phyloP scores from a whole-genome alignment of 139 green algal genomes.

The Parachlorella kessleri region DNA sequence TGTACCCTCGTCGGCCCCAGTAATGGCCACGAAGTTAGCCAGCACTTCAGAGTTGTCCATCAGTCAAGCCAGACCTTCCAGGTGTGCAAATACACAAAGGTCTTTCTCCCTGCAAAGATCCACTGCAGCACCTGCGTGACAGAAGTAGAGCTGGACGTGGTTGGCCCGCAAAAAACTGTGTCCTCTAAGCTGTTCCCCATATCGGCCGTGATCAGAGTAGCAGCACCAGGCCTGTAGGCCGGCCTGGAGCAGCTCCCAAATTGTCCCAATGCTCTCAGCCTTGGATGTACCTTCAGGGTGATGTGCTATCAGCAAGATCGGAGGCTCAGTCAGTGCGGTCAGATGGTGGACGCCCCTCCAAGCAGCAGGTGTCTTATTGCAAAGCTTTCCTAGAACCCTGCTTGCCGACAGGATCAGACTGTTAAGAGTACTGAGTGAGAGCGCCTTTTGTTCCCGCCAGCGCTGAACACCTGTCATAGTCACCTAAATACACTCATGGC shows the following conservation, averaged over 20 bases:
- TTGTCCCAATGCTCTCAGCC: not conserved
- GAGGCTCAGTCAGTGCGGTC: no score
- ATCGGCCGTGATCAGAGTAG: no score
- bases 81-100: not conserved
- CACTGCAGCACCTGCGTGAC: not conserved
- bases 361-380: no score
- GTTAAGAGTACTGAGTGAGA: no score
- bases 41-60: constrained; percentile 27
- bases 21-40: constrained; percentile 54
- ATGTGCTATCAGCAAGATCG: no score
- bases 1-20: constrained; percentile 32
- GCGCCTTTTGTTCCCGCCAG: no score
- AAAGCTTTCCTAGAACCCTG: no score
- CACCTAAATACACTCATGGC: no score
- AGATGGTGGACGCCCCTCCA: no score
- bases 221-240: not conserved
- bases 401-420: no score
- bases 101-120: not conserved
- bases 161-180: not conserved
- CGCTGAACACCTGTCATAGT: no score
- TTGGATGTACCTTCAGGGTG: not conserved
- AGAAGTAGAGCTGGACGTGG: not conserved
- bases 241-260: not conserved
- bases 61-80: not conserved
- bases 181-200: no score